These are phyloP conservation scores for Cladosporium halotolerans DNA, from an alignment of 2,329 filamentous ascomycete species.

Conservation along the genomic window DNA sequence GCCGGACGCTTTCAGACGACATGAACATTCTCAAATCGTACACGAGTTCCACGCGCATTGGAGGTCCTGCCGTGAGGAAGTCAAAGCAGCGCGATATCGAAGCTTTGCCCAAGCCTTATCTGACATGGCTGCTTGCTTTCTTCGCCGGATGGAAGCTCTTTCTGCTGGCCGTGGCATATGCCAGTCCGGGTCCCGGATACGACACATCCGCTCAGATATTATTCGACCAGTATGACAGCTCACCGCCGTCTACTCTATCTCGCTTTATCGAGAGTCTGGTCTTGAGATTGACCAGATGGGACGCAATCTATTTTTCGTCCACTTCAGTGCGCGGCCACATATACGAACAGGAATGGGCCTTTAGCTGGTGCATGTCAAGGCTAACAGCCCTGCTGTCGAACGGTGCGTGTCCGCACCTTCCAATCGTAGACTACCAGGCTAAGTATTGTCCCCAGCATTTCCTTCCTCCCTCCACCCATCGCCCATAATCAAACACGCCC, in stretches of 20 bases:
- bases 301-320: conserved; percentile 69
- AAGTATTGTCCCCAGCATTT: conserved; percentile 25
- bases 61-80: conserved; percentile 3
- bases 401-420: conserved; percentile 32
- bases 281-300: conserved; percentile 66
- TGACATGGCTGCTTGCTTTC: conserved; percentile 15
- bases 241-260: conserved; percentile 16
- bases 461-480: conserved; percentile 14
- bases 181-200: conserved; percentile 59
- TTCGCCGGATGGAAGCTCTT: conserved; percentile 63
- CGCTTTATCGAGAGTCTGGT: conserved; percentile 34
- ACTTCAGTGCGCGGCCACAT: conserved; percentile 57
- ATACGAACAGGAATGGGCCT: conserved; percentile 83
- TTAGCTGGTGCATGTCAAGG: conserved; percentile 54
- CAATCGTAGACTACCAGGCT: conserved; percentile 15
- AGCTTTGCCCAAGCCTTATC: background rate
- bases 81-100: background rate
- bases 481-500: conserved; percentile 28
- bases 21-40: conserved; percentile 9
- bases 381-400: conserved; percentile 37
- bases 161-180: conserved; percentile 55
- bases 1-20: background rate
- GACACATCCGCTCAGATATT: conserved; percentile 66
- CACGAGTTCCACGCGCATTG: conserved; percentile 8
- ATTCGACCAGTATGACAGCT: conserved; percentile 29